These are phyloP conservation scores for Crithidia brevicula DNA, from an alignment of 208 protist species.

Conservation along the genomic window DNA sequence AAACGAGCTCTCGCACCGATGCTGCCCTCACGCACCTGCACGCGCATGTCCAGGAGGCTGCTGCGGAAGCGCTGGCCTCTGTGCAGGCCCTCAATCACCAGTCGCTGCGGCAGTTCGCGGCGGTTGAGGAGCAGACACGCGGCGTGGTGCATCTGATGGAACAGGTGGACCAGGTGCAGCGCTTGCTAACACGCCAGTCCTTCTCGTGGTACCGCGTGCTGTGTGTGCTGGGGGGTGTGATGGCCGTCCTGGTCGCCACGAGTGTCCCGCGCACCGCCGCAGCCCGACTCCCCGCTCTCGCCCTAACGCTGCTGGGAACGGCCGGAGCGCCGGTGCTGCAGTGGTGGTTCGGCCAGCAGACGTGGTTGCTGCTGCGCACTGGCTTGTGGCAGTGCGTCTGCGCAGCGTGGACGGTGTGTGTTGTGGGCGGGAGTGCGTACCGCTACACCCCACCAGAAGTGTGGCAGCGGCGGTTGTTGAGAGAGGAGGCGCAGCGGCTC, in stretches of 20 bases:
- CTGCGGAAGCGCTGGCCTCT: constrained; percentile 32
- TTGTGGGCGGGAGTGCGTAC: constrained; percentile 26
- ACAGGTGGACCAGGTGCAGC: constrained; percentile 61
- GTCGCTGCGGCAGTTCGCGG: constrained; percentile 42
- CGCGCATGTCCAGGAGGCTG: constrained; percentile 29
- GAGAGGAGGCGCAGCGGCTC: constrained; percentile 41
- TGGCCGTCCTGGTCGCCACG: constrained; percentile 41
- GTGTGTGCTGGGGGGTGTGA: constrained; percentile 19
- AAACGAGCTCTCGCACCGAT: constrained; percentile 32
- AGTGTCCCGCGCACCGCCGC: constrained; percentile 44
- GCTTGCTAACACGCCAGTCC: constrained; percentile 35
- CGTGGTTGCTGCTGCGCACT: constrained; percentile 7
- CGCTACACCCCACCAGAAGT: constrained; percentile 31
- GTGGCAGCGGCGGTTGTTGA: constrained; percentile 36
- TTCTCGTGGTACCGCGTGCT: constrained; percentile 34
- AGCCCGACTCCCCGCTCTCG: constrained; percentile 58
- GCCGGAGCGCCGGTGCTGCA: constrained; percentile 42
- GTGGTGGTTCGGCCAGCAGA: constrained; percentile 6
- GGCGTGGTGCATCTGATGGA: constrained; percentile 48
- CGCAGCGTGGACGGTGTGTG: constrained; percentile 16
- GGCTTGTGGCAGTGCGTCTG: constrained; percentile 37
- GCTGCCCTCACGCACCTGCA: constrained; percentile 30
- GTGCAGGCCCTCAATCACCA: constrained; percentile 39
- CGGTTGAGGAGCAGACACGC: constrained; percentile 52
- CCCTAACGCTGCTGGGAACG: constrained; percentile 34